These are phyloP conservation scores for Aspergillus tubingensis DNA, from an alignment of 2,329 filamentous ascomycete genomes.

Conservation along the genomic window DNA sequence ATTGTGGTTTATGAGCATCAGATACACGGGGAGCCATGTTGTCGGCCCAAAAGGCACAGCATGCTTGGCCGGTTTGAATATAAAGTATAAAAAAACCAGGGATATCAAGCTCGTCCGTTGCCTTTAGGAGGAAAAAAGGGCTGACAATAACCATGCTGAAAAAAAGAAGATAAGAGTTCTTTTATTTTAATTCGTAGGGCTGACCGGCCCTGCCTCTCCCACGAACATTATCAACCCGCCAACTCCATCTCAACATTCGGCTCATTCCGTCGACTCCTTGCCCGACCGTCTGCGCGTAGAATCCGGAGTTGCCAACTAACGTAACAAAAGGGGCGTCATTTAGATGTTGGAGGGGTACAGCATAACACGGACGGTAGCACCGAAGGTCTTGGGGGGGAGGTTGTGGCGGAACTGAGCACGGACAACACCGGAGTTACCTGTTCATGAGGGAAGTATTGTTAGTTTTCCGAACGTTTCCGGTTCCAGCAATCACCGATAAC, in stretches of 20 bases:
- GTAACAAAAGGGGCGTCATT: constrained; percentile 45
- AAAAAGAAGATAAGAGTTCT: constrained; percentile 30
- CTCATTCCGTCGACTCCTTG: constrained; percentile 42
- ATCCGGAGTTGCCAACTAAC: constrained; percentile 39
- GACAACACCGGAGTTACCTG: constrained; percentile 96
- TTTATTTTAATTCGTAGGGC: constrained; percentile 44
- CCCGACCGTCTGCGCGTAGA: constrained; percentile 41
- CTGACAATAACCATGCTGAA: constrained; percentile 32
- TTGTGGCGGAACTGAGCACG: constrained; percentile 96
- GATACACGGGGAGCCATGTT: constrained; percentile 35
- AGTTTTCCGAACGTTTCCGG: constrained; percentile 3
- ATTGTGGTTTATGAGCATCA: constrained; percentile 40
- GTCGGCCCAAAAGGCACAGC: constrained; percentile 31
- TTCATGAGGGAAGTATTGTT: constrained; percentile 12
- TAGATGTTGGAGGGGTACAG: constrained; percentile 98
- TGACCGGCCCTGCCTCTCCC: constrained; percentile 42
- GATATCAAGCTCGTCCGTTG: constrained; percentile 26
- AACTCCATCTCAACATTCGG: constrained; percentile 43
- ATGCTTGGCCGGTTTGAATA: constrained; percentile 21
- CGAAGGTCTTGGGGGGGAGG: constrained; percentile 94
- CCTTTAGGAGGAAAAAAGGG: constrained; percentile 17
- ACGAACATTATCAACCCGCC: constrained; percentile 44
- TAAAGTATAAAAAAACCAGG: constrained; percentile 15
- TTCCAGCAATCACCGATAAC: neutral
- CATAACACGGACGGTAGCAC: constrained; percentile 94